These are phyloP conservation scores for Xylaria sp. DNA, from an alignment of 2,329 filamentous ascomycete species.

Conservation along the genomic window DNA sequence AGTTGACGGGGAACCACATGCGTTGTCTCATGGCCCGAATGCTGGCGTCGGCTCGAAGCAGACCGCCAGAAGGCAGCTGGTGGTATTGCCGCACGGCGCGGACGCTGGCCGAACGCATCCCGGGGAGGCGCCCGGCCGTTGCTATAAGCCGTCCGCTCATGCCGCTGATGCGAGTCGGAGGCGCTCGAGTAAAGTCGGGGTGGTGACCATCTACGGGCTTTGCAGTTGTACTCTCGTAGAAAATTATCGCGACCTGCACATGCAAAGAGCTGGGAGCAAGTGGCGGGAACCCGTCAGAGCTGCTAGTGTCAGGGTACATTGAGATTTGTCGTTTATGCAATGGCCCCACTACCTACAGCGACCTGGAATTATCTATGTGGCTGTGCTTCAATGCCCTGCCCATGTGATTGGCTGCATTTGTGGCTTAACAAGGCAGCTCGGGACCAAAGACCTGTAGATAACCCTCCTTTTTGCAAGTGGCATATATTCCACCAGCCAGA, in stretches of 20 bases:
- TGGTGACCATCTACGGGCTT: constrained; percentile 46
- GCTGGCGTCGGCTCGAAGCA: constrained; percentile 73
- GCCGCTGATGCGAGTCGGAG: constrained; percentile 49
- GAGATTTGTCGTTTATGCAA: constrained; percentile 24
- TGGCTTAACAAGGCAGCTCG: constrained; percentile 19
- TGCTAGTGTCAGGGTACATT: neutral
- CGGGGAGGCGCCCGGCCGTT: constrained; percentile 49
- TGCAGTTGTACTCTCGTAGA: constrained; percentile 12
- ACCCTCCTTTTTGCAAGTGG: too few species aligned
- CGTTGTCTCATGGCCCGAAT: constrained; percentile 70
- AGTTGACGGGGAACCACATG: constrained; percentile 82
- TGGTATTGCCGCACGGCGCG: constrained; percentile 72
- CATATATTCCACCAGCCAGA: too few species aligned
- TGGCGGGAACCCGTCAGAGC: constrained; percentile 27
- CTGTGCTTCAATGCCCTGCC: constrained; percentile 1
- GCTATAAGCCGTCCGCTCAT: constrained; percentile 53
- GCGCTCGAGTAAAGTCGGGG: constrained; percentile 39
- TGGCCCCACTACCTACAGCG: constrained; percentile 9
- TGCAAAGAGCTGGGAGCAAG: constrained; percentile 5
- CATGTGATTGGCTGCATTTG: neutral
- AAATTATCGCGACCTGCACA: constrained; percentile 16
- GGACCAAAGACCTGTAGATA: too few species aligned
- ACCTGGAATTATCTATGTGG: constrained; percentile 6
- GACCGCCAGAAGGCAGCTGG: constrained; percentile 73
- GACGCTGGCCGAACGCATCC: constrained; percentile 50